A percentile compares a stretch with the other conserved stretches of the same genome.
phyloP scores from a whole-genome alignment of 495 filamentous ascomycete species.

The Ascodesmis nigricans region DNA sequence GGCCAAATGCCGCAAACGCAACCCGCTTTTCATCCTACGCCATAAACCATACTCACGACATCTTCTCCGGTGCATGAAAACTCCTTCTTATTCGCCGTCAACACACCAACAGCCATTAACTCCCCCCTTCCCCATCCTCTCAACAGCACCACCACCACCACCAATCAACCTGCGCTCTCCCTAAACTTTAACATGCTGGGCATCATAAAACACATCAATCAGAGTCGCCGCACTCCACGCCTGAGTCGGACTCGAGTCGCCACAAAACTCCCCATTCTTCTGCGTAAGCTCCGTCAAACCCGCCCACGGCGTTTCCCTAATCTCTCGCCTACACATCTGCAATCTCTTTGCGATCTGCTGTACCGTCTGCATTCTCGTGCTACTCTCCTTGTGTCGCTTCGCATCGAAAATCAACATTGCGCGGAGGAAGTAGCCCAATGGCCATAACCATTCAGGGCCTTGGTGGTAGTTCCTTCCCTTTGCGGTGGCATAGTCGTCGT shows the following conservation, averaged over 20 bases:
- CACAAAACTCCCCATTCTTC: constrained; percentile 59
- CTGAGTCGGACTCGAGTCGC: constrained; percentile 82
- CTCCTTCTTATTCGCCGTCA: too few species aligned
- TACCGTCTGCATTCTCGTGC: constrained; percentile 59
- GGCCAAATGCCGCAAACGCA: too few species aligned
- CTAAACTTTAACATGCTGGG: constrained; percentile 28
- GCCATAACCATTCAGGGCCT: constrained; percentile 99
- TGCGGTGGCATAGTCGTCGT: constrained; percentile 61
- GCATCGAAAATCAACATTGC: constrained; percentile 82
- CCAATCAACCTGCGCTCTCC: too few species aligned
- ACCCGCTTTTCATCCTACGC: too few species aligned
- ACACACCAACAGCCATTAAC: too few species aligned
- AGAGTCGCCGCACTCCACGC: constrained; percentile 87
- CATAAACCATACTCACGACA: too few species aligned
- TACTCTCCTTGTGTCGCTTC: constrained; percentile 37
- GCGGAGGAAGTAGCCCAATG: constrained; percentile 78
- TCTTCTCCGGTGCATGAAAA: too few species aligned
- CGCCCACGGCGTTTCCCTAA: constrained; percentile 61
- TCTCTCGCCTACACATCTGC: constrained; percentile 56
- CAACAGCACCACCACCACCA: too few species aligned
- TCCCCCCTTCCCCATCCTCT: too few species aligned
- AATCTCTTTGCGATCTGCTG: constrained; percentile 79
- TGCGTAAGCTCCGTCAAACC: constrained; percentile 88
- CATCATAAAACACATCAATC: constrained; percentile 88
- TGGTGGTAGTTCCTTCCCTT: constrained; percentile 97